A percentile compares a stretch with the other conserved stretches of the same genome.
Evolutionary conservation across 2,329 filamentous ascomycete species (phyloP).

Genomic region (Sclerotiophoma versabilis): DNA sequence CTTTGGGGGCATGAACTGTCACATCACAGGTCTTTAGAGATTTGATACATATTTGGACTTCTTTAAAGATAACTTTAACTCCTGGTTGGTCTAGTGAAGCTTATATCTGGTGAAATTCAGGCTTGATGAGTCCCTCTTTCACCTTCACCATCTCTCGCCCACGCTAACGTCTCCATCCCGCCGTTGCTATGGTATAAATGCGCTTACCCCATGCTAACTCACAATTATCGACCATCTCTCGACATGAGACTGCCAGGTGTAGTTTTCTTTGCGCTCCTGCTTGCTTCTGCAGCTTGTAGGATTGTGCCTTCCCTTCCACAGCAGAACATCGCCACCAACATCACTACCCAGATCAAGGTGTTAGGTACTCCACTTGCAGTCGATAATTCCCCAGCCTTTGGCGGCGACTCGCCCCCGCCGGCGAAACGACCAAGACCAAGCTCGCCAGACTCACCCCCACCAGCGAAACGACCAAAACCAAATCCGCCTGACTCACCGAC

Average conservation of each 20-base stretch:
- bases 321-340: neutral
- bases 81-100: too few relatives aligned
- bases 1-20: too few relatives aligned
- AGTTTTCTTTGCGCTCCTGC: neutral
- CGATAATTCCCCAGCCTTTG: neutral
- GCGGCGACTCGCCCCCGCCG: neutral
- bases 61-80: too few relatives aligned
- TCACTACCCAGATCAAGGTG: conserved; percentile 1
- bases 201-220: too few relatives aligned
- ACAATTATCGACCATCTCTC: too few relatives aligned
- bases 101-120: too few relatives aligned
- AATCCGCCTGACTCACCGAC: neutral
- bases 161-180: neutral
- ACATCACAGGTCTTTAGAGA: too few relatives aligned
- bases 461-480: neutral
- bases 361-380: neutral
- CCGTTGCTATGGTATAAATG: too few relatives aligned
- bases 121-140: neutral
- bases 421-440: neutral
- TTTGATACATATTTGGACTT: too few relatives aligned
- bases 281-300: neutral
- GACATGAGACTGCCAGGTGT: neutral
- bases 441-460: neutral
- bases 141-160: neutral
- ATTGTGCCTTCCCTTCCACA: neutral